Evolutionary conservation across 257 asterid species (phyloP).

Genomic region (Lycium barbarum): DNA sequence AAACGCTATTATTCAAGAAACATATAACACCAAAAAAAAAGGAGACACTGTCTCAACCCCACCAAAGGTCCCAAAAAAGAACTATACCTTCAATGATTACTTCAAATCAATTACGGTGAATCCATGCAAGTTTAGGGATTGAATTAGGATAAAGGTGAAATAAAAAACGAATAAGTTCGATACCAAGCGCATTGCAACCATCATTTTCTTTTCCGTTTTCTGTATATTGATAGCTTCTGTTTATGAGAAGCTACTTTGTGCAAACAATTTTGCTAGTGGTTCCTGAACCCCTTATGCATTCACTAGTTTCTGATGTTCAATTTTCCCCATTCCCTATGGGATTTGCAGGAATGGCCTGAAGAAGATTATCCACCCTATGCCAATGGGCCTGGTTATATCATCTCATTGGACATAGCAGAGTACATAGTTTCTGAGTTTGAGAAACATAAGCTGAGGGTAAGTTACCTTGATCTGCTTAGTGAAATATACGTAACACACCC

Average conservation of each 20-base stretch:
- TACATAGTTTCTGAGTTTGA: conserved; percentile 73
- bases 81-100: not conserved
- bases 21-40: not conserved
- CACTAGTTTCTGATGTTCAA: conserved; percentile 25
- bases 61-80: too few species aligned
- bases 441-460: conserved; percentile 82
- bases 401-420: conserved; percentile 78
- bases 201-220: not conserved
- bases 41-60: not conserved
- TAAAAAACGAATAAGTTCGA: not conserved
- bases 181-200: not conserved
- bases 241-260: not conserved
- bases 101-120: not conserved
- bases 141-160: not conserved
- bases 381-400: conserved; percentile 92
- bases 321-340: conserved; percentile 21
- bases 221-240: not conserved
- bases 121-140: not conserved
- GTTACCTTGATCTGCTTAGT: conserved; percentile 29
- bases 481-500: not conserved
- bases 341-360: conserved; percentile 95
- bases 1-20: not conserved
- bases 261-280: not conserved
- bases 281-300: not conserved
- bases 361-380: conserved; percentile 93